Conservation (phyloP, 1,284 basidiomycete genomes). For the Moniliophthora roreri region DNA sequence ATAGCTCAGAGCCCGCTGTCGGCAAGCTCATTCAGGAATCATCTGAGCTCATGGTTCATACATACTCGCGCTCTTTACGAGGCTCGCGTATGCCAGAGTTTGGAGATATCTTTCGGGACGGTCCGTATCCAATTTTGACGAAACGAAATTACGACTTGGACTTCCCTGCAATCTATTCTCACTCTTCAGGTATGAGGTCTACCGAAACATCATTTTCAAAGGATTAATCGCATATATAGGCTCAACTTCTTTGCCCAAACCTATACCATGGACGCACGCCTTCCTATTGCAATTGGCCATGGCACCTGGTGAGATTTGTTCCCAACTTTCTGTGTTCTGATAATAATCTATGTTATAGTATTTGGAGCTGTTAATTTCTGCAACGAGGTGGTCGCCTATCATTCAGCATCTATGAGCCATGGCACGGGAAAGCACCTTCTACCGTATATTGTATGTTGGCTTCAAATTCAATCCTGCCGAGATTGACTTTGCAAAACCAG, state of each 20-base stretch:
- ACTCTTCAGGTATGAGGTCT: conserved; percentile 21
- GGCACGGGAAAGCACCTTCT: conserved; percentile 13
- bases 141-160: background rate
- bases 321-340: background rate
- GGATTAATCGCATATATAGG: conserved; percentile 8
- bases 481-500: background rate
- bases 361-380: conserved; percentile 8
- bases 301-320: conserved; percentile 8
- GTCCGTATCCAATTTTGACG: background rate
- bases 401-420: conserved; percentile 13
- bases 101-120: background rate
- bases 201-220: background rate
- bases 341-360: conserved; percentile 1
- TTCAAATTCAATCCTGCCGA: background rate
- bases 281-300: conserved; percentile 13
- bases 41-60: background rate
- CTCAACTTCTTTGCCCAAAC: conserved; percentile 20
- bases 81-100: background rate
- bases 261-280: conserved; percentile 16
- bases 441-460: conserved; percentile 8
- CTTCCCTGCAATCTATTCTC: conserved; percentile 16
- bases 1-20: conserved; percentile 13
- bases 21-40: conserved; percentile 17
- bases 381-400: conserved; percentile 10
- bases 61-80: background rate